Evolutionary conservation across 73 alveolate genomes (phyloP), one percentile per base, ranked within the genome.

Genomic region (Symbiodinium natans): DNA sequence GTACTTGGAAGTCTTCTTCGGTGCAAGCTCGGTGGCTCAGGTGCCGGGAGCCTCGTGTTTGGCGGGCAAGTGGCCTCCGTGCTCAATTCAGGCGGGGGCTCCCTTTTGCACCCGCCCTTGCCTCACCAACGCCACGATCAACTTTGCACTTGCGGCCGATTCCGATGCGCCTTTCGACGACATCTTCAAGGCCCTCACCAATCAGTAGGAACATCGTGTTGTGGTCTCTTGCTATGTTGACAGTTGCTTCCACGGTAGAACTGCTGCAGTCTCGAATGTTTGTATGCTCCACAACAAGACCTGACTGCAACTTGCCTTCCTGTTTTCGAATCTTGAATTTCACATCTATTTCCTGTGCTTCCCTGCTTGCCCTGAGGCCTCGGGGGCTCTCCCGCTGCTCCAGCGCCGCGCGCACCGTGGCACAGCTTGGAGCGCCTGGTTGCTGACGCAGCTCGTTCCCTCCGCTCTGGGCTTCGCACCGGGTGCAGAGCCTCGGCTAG

Each of bases 51-150:
- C 2, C 68, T 5, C 68, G 21, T 21, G 68, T 63, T 63, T 27
- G 15, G 77, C 36, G 38, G 77, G 77, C 77, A 31, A 63, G 77
- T 27, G 25, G 77, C 77, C 77, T 63, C 77, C 77, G 36, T 63
- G 77, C 77, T 63, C 77, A 34, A 63, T 27, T 31, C 77, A 63
- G 31, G 77, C 59, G 2, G 97, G 88, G 10, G 97, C 97, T 36
- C 97, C 97, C 52, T 90, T 90, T 25, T 90, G 97, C 87, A 90
- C 97, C 25, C 73, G 97, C 52, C 97, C 97, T 21, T 90, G 97
- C 38, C 41, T 90, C 52, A 90, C 83, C 56, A 90, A 90, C 33
- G 97, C 97, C 0, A 90, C 97, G 41, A 27, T 90, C 75, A 90
- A 90, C 97, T 71, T 90, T 31, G 97, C 77, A 27, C 46, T 90